Evolutionary conservation across 106 monocot species (phyloP), one percentile per base, ranked within the genome.

Genomic region (Alisma plantagoaquatica): DNA sequence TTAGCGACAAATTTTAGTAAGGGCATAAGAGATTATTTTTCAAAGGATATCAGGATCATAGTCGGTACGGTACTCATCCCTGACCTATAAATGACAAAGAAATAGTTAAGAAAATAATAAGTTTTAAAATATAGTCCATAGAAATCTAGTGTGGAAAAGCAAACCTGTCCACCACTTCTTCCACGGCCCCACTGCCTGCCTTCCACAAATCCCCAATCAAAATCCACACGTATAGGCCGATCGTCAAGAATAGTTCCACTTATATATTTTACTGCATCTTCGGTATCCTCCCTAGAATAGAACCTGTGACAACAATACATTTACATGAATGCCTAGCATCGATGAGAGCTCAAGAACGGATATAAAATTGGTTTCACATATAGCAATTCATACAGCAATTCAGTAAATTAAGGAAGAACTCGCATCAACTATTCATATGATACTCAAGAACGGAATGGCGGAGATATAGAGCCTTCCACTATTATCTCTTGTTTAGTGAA

Each of bases 1-100:
- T n/a, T n/a, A n/a, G n/a, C n/a, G n/a, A n/a, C n/a, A n/a, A n/a
- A n/a, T n/a, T n/a, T n/a, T n/a, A n/a, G n/a, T n/a, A n/a, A n/a
- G n/a, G n/a, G n/a, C n/a, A n/a, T n/a, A n/a, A n/a, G n/a, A n/a
- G n/a, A n/a, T n/a, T n/a, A n/a, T n/a, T n/a, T n/a, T n/a, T n/a
- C n/a, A n/a, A n/a, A 86, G 92, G 92, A 92, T 92, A 79, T 90
- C 98, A 71, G 98, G 98, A 86, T 99, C 98, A 63, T 99, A 99
- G 71, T 99, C 86, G 11, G 98, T 99, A 24, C 98, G 98, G 51
- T 91, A 99, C 69, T 99, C 98, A 51, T 99, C 98, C 32, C 98
- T 75, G 56, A 99, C 98, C 92, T 92, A 44, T 59, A 10, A 62
- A 75, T 10, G 49, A 25, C 12, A 21, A 49, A 70, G 48, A 61